Conservation (phyloP, 2,329 filamentous ascomycete genomes). For the Pseudogymnoascus sp. region DNA sequence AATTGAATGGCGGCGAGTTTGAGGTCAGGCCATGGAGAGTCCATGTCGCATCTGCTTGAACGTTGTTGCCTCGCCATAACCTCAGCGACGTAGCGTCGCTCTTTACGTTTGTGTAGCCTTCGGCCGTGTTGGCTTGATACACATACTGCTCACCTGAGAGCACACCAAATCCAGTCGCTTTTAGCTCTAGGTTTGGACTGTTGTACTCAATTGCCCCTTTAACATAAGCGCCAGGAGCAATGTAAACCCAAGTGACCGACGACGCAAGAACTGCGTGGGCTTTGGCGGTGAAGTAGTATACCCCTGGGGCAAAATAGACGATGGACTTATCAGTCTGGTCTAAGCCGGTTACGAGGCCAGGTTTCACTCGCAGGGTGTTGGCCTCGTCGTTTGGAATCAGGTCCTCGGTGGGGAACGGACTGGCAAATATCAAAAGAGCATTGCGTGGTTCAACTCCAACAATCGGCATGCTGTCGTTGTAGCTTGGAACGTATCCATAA, state of each 20-base stretch:
- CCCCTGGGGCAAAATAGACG: constrained; percentile 21
- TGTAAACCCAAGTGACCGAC: constrained; percentile 20
- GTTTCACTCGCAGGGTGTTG: constrained; percentile 18
- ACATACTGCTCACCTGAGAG: constrained; percentile 34
- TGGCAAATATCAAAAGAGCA: constrained; percentile 29
- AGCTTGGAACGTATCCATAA: constrained; percentile 8
- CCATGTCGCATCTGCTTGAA: constrained; percentile 21
- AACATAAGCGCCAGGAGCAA: constrained; percentile 31
- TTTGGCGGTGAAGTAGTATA: constrained; percentile 19
- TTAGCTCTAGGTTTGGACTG: constrained; percentile 20
- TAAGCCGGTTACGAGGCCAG: constrained; percentile 21
- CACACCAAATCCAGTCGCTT: constrained; percentile 31
- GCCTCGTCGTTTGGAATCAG: constrained; percentile 17
- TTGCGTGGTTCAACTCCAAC: constrained; percentile 27
- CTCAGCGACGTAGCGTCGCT: constrained; percentile 25
- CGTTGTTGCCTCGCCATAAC: constrained; percentile 28
- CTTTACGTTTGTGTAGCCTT: constrained; percentile 25
- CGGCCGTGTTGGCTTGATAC: constrained; percentile 30
- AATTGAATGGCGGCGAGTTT: constrained; percentile 33
- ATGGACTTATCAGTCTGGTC: constrained; percentile 16
- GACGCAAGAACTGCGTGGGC: constrained; percentile 17
- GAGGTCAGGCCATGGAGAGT: constrained; percentile 26
- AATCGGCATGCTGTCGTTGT: constrained; percentile 15
- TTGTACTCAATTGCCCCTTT: constrained; percentile 32
- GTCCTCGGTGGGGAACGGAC: constrained; percentile 21